These are phyloP conservation scores for Saccharomycopsis hybrid DNA, from an alignment of 1,139 yeast species.

Conservation along the genomic window DNA sequence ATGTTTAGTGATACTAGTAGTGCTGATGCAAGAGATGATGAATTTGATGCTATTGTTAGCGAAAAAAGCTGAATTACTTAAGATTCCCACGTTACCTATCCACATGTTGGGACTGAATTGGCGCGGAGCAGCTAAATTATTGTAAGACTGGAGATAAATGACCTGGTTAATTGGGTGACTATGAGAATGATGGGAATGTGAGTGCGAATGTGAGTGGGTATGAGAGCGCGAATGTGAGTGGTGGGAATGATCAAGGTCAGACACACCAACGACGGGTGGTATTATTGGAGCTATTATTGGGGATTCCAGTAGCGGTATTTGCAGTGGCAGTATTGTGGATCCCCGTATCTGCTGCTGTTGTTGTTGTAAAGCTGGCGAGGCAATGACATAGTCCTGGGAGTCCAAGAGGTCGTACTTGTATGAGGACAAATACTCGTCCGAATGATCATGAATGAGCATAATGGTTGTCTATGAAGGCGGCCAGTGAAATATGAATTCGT, in stretches of 20 bases:
- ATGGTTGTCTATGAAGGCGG: background rate
- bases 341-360: too few species aligned
- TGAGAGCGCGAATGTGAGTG: too few species aligned
- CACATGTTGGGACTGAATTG: conserved; percentile 3
- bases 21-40: background rate
- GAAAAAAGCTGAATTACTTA: conserved; percentile 2
- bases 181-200: too few species aligned
- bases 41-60: background rate
- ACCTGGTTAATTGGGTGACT: too few species aligned
- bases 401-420: background rate
- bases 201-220: too few species aligned
- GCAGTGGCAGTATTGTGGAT: too few species aligned
- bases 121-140: background rate
- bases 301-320: too few species aligned
- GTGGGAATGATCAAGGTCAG: too few species aligned
- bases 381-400: background rate
- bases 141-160: too few species aligned
- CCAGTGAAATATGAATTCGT: background rate
- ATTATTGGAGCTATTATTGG: too few species aligned
- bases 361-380: background rate
- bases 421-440: background rate
- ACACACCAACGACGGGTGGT: too few species aligned
- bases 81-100: background rate
- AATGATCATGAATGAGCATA: background rate
- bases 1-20: background rate